Conservation (phyloP, 331 rosid species). For the Acacia pycnantha region DNA sequence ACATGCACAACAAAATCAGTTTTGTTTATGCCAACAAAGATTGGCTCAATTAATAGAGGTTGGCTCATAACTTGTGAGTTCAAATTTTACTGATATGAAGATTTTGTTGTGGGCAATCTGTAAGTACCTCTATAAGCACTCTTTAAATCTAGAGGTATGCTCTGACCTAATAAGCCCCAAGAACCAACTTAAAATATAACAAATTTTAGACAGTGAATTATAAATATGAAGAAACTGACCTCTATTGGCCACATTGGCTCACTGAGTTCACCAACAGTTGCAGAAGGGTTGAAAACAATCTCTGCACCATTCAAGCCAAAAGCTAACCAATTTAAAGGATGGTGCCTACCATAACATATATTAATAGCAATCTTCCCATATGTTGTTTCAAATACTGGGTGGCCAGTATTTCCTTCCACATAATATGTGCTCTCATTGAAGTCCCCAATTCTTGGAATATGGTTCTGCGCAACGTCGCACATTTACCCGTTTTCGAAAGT, state of each 20-base stretch:
- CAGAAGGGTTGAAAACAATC: conserved; percentile 97
- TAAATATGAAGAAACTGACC: conserved; percentile 45
- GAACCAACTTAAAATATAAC: background rate
- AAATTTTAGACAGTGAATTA: background rate
- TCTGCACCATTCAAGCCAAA: conserved; percentile 94
- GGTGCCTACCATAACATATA: conserved; percentile 97
- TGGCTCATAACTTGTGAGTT: too few species aligned
- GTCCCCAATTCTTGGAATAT: conserved; percentile 91
- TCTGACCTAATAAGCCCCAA: rapidly evolving
- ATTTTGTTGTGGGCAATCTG: too few species aligned
- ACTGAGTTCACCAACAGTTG: conserved; percentile 94
- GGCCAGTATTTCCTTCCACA: conserved; percentile 94
- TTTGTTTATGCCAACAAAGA: too few species aligned
- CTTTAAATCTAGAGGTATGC: too few species aligned
- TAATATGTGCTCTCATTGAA: conserved; percentile 94
- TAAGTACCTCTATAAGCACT: too few species aligned
- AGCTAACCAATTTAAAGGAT: conserved; percentile 89
- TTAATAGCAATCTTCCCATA: conserved; percentile 84
- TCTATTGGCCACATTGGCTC: conserved; percentile 98
- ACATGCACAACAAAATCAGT: too few species aligned
- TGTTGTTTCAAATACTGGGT: conserved; percentile 87
- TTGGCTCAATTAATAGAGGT: too few species aligned
- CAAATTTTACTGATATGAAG: too few species aligned
- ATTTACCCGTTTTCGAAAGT: conserved; percentile 31
- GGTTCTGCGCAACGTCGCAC: conserved; percentile 58